These are phyloP conservation scores for Calonectria fujianensis DNA, from an alignment of 2,329 filamentous ascomycete genomes.

Conservation along the genomic window DNA sequence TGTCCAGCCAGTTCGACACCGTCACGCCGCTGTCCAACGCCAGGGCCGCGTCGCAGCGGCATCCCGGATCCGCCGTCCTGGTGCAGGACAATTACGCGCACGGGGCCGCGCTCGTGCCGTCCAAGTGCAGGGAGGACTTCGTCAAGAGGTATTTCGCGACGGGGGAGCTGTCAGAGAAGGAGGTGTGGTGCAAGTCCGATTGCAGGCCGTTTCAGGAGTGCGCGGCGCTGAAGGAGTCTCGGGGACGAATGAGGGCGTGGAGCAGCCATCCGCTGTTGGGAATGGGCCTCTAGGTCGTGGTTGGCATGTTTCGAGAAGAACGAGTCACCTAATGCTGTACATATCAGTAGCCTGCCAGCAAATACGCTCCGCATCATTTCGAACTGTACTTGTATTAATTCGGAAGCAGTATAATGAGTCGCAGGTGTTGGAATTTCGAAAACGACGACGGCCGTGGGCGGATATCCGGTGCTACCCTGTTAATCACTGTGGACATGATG, in stretches of 20 bases:
- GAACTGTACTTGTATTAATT: no score
- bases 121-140: conserved; percentile 7
- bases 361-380: no score
- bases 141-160: conserved; percentile 18
- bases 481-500: no score
- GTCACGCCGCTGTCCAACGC: conserved; percentile 63
- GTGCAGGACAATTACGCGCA: conserved; percentile 58
- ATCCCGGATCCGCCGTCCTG: conserved; percentile 56
- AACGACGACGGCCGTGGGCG: no score
- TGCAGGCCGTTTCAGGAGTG: conserved; percentile 28
- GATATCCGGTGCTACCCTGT: no score
- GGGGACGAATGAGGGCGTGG: neutral
- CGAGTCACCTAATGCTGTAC: neutral
- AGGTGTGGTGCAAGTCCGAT: conserved; percentile 16
- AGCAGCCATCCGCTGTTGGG: neutral
- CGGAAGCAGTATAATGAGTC: no score
- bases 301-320: neutral
- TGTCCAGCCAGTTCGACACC: conserved; percentile 8
- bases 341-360: no score
- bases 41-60: conserved; percentile 54
- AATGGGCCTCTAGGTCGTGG: neutral
- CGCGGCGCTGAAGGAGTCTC: neutral
- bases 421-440: no score
- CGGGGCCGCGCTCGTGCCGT: conserved; percentile 36
- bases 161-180: neutral